Base-by-base conservation (phyloP, 2,329 filamentous ascomycete species). In the Colletotrichum destructivum region DNA sequence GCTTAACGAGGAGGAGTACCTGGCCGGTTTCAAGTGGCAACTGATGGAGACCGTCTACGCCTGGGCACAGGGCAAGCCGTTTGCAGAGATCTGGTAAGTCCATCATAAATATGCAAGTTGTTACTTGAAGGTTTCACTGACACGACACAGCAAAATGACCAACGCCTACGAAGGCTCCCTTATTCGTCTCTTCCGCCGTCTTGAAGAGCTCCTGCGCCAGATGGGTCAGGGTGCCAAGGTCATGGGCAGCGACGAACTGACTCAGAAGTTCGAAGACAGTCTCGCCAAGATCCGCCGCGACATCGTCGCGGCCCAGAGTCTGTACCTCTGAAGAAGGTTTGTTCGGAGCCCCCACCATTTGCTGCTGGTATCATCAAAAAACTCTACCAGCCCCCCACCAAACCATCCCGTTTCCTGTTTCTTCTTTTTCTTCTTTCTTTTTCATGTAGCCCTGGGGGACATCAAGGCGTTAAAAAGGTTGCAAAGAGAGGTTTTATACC, bases 111-210 rank as follows among this genome's bases (percentile, higher is more conserved):
- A 13, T 4, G 16, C n/a, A 15, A 11, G 11, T 5, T 7, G 16
- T 18, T 18, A 0, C 31, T 9, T 8, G 62, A 11, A 38, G 35
- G 21, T 52, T 59, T 35, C 59, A 56, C 64, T 73, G 38, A 73
- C 69, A 57, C n/a, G 3, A 16, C 16, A 9, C 74, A 97, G 96
- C 84, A 97, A 97, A 94, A 98, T 99, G 95, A 98, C 96, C 38
- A 96, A 98, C 77, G 94, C 96, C 38, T 99, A 98, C 82, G 96
- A 99, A 85, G 96, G 96, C 72, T 98, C 94, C 70, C 86, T 99
- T 73, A 98, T 99, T 77, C 94, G 96, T 60, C 91, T 98, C 49
- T 99, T 99, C 90, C 93, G 96, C 66, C 93, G 96, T 23, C 87
- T 99, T 42, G 96, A 99, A 83, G 96, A 99, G 84, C 87, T 98